Percentiles rank a stretch among this genome's conserved stretches.
Evolutionary conservation across 116 monocot species (phyloP).

Genomic region (Thalassia testudinum): DNA sequence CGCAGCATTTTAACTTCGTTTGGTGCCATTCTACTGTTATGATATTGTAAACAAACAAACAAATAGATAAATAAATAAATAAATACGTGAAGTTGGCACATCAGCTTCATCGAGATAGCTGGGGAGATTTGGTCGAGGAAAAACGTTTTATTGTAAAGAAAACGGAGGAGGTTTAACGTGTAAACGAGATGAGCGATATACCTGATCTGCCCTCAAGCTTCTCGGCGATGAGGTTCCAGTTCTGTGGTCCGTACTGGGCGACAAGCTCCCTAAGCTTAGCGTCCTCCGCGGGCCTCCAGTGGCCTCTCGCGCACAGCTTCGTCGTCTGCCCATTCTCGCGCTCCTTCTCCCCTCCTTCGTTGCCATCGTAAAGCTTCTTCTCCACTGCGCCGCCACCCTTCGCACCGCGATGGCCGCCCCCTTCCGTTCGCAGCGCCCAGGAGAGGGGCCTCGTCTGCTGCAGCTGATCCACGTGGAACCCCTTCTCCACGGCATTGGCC

Average conservation of each 20-base stretch:
- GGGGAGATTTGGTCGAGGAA: too few relatives aligned
- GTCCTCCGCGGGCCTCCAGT: conserved; percentile 68
- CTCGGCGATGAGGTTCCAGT: conserved; percentile 73
- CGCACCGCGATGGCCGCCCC: neutral
- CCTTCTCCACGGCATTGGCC: neutral
- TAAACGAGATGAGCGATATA: too few relatives aligned
- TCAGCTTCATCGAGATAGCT: too few relatives aligned
- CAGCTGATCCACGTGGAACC: neutral
- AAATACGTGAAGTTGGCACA: conserved; percentile 57
- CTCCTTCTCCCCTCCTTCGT: neutral
- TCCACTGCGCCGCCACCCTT: neutral
- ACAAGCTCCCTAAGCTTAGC: conserved; percentile 56
- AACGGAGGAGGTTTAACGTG: too few relatives aligned
- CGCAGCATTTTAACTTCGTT: neutral
- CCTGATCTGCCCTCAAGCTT: conserved; percentile 73
- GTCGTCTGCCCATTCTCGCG: conserved; percentile 5
- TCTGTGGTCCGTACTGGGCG: conserved; percentile 49
- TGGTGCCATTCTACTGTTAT: too few relatives aligned
- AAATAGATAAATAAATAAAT: neutral
- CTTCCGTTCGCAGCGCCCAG: neutral
- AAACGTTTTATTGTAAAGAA: too few relatives aligned
- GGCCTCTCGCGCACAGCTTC: conserved; percentile 42
- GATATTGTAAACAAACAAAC: too few relatives aligned
- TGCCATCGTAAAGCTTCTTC: too few relatives aligned
- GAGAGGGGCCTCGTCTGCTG: neutral